Evolutionary conservation across 2,329 filamentous ascomycete genomes (phyloP), one percentile per base, ranked within the genome.

Genomic region (Colletotrichum ledebouriae): DNA sequence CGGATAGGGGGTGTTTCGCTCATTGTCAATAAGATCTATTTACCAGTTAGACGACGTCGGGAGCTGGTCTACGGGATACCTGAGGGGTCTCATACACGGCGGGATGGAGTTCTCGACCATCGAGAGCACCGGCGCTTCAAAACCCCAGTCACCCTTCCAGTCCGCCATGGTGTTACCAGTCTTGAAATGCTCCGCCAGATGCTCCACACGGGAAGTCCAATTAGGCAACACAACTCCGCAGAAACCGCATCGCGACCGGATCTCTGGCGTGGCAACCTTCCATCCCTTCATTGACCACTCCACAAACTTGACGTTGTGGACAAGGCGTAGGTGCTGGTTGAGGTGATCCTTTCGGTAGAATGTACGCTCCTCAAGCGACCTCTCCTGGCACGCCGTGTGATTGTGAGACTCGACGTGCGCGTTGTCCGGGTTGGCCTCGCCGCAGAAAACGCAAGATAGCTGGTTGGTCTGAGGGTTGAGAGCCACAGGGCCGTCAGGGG

Each of bases 141-240:
- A 90, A 82, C 89, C 89, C 88, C 88, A 90, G 77, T 89, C 88
- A 80, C 89, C 89, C 82, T 89, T 89, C 89, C 89, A 91, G 77
- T 90, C 87, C 70, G 85, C 86, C 88, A 91, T 91, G 73, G 86
- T 87, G 71, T 85, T 86, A 79, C 89, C 66, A 29, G 83, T 86
- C 78, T 89, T 90, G 81, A 90, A 91, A 77, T 90, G 89, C 71
- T 90, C 87, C n/a, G 89, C 88, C 44, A 90, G 78, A 73, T 91
- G 89, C 73, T 90, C 88, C 15, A 86, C 82, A 74, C 89, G 82
- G 63, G 84, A 81, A 10, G 83, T 84, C 89, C 89, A 91, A 50
- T 84, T 88, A 72, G 87, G 85, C 81, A 90, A 85, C 13, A 88
- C 80, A 63, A 86, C 83, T 57, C 86, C 86, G 73, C 89, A 91